These are phyloP conservation scores for Macrolepiota albuminosa DNA, from an alignment of 768 basidiomycete species.

Conservation along the genomic window DNA sequence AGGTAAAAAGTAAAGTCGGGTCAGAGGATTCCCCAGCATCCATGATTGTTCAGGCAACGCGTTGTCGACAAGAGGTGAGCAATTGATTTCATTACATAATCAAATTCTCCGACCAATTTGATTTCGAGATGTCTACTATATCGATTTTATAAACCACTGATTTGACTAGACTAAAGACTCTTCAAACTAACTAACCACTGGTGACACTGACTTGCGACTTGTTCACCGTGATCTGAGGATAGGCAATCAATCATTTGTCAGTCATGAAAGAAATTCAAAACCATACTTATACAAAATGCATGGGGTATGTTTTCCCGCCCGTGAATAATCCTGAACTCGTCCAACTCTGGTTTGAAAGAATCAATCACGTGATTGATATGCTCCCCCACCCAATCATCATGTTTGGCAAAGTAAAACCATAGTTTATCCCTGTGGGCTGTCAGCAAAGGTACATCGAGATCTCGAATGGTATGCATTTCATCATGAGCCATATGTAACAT, in stretches of 20 bases:
- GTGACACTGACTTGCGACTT: constrained; percentile 43
- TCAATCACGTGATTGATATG: constrained; percentile 42
- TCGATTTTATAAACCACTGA: too few relatives aligned
- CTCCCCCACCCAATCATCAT: constrained; percentile 68
- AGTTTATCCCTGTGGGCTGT: constrained; percentile 31
- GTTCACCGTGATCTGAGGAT: constrained; percentile 44
- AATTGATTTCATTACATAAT: background rate
- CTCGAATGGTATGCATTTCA: constrained; percentile 60
- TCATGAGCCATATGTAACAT: constrained; percentile 58
- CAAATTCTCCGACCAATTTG: background rate
- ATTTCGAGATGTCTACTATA: background rate
- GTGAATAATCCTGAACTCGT: constrained; percentile 34
- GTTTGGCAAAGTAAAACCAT: constrained; percentile 54
- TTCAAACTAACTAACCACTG: constrained; percentile 6
- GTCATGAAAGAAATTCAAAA: background rate
- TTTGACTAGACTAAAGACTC: background rate
- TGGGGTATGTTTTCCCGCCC: constrained; percentile 53
- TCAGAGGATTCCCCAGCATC: constrained; percentile 13
- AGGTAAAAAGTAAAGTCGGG: constrained; percentile 19
- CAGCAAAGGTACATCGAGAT: constrained; percentile 45
- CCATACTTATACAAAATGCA: constrained; percentile 69
- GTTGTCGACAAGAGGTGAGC: background rate
- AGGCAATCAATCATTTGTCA: background rate
- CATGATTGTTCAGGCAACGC: constrained; percentile 8
- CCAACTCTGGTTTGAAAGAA: constrained; percentile 30